Evolutionary conservation across 768 basidiomycete genomes (phyloP).

Genomic region (Rhodotorula babjevae): DNA sequence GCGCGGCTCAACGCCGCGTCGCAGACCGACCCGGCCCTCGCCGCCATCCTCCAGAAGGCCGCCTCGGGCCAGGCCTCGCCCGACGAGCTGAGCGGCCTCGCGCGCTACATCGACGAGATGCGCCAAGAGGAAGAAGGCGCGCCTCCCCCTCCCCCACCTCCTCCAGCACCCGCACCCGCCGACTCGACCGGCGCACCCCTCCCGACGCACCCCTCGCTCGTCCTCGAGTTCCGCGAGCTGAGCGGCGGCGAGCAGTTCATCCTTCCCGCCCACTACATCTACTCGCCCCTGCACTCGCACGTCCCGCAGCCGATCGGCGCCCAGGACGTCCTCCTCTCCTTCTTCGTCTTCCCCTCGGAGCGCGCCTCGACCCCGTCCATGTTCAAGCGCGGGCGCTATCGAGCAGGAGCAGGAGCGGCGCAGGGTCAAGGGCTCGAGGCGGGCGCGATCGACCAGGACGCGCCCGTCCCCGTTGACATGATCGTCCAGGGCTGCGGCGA

Average conservation of each 20-base stretch:
- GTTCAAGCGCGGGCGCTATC: background rate
- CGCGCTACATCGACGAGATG: constrained; percentile 18
- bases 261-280: constrained; percentile 24
- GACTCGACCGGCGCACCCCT: background rate
- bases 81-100: constrained; percentile 23
- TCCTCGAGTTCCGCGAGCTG: constrained; percentile 25
- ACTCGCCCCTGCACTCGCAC: constrained; percentile 15
- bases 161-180: background rate
- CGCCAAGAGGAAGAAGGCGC: constrained; percentile 7
- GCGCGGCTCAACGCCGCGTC: constrained; percentile 23
- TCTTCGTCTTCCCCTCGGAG: constrained; percentile 32
- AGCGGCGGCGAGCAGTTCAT: constrained; percentile 8
- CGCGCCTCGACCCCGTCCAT: background rate
- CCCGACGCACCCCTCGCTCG: background rate
- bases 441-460: background rate
- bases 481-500: constrained; percentile 17
- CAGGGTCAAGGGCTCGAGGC: too few species aligned
- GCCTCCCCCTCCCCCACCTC: background rate
- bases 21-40: constrained; percentile 16
- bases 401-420: background rate
- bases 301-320: background rate
- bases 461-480: constrained; percentile 28
- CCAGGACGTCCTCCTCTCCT: constrained; percentile 27
- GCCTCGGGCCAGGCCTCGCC: constrained; percentile 18
- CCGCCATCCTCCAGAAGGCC: constrained; percentile 7